Evolutionary conservation across 148 eudicot species (phyloP), one percentile per base, ranked within the genome.

Genomic region (Fallopia convolvulus): DNA sequence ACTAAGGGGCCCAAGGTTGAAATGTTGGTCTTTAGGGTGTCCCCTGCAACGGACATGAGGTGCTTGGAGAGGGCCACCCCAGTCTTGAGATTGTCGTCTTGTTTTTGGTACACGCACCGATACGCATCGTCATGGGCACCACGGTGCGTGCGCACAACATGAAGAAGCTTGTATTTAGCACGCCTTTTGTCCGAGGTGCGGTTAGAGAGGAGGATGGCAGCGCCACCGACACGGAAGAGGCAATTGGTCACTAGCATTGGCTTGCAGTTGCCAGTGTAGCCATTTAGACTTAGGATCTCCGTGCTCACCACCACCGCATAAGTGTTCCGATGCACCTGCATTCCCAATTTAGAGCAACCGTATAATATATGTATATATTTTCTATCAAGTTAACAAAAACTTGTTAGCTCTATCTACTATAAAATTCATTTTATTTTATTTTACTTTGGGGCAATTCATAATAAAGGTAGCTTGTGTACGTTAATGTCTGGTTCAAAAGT

Each of bases 231-330:
- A 3, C 76, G 60, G 58, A 74, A 49, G 4, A 74, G 58, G 76
- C 58, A 74, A 17, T 74, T 74, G 56, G 76, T 49, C 17, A 74
- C 52, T 6, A 74, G 55, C 76, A 74, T 74, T 6, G 76, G 20
- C 17, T 74, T 74, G 4, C 10, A 7, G 39, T 74, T 74, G 5
- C 76, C 76, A 32, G 39, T 44, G 39, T 74, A 74, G 17, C 76
- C 49, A 18, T 74, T 74, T 15, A 44, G 76, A 6, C 56, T 49
- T 15, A 74, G 30, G 58, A 21, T 48, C 76, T 74, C 76, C 6
- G 41, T 74, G 76, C 76, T 74, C 39, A 74, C 60, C 30, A 74
- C 76, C 30, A 74, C 56, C 6, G 76, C 60, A 41, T 74, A 74
- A 5, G 60, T 74, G 53, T 47, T 74, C n/a, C 76, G 56, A 33